Evolutionary conservation across 2,329 filamentous ascomycete genomes (phyloP), one percentile per base, ranked within the genome.

Genomic region (Aspergillus transmontanensis): DNA sequence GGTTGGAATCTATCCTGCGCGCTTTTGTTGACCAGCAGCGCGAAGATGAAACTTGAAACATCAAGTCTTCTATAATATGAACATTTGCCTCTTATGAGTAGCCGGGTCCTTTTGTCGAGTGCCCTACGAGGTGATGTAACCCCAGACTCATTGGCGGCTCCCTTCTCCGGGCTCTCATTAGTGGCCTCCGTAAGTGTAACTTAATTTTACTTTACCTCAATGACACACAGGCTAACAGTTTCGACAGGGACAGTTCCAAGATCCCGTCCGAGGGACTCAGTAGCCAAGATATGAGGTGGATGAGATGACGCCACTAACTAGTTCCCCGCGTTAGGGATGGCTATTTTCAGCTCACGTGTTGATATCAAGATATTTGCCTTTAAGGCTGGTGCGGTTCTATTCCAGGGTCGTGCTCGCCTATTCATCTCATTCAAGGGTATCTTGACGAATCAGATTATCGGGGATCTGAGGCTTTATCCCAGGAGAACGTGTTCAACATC

Each of bases 1-100:
- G 93, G 21, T 79, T 99, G 23, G 88, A 94, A 69, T 84, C 84
- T 19, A 88, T 98, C 39, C 84, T 99, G 73, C 73, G 71, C 12
- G 71, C 75, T 6, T 80, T 77, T 57, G 65, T 76, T 19, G 75
- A 77, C 57, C 74, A 75, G 57, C 68, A 71, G 53, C 74, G 68
- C 9, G 67, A 72, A 43, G 65, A 71, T 36, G 65, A 64, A 9
- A 66, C 69, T 21, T 73, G 67, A 73, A 32, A 41, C 30, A 5
- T 19, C 32, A 3, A 50, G 19, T 14, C 36, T 21, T 5, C n/a
- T 14, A 39, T 26, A 16, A 12, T 28, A 26, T 28, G 32, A 34
- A 19, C 21, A 23, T 36, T 21, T n/a, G 51, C 51, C 9, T 6
- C 10, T 36, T n/a, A 41, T 39, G 34, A 41, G 26, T 51, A 14